phyloP scores from a whole-genome alignment of 169 alveolate genomes.

The Plasmodium fragile region DNA sequence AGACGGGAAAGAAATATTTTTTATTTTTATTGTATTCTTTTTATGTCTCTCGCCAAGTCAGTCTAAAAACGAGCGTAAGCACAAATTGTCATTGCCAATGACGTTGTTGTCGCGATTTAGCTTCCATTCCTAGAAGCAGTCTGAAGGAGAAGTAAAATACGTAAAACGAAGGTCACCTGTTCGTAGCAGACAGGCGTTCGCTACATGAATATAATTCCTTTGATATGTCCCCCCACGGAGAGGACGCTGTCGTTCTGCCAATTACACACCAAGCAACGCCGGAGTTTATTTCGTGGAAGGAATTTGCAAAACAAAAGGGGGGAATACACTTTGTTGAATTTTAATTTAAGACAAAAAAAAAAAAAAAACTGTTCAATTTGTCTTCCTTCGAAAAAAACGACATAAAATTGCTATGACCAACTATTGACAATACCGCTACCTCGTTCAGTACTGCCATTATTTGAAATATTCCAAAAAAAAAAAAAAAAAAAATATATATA shows the following conservation, averaged over 20 bases:
- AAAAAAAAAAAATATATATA: neutral
- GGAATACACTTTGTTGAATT: neutral
- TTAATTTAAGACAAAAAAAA: neutral
- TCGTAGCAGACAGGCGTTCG: neutral
- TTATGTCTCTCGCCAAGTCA: neutral
- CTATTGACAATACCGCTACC: neutral
- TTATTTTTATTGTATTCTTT: neutral
- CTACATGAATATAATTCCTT: neutral
- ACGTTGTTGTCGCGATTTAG: neutral
- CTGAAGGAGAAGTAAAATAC: neutral
- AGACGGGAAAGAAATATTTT: neutral
- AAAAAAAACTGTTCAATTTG: neutral
- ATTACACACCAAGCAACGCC: neutral
- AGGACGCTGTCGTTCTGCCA: neutral
- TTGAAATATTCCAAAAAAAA: neutral
- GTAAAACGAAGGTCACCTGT: neutral
- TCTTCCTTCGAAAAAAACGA: neutral
- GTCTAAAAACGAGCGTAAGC: neutral
- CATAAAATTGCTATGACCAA: neutral
- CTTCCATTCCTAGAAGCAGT: neutral
- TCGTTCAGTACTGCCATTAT: neutral
- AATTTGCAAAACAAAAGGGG: neutral
- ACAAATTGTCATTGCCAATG: neutral
- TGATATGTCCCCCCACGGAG: neutral
- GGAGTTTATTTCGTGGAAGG: neutral